phyloP scores from a whole-genome alignment of 2,329 filamentous ascomycete species.

The Sporothrix variecibatus region DNA sequence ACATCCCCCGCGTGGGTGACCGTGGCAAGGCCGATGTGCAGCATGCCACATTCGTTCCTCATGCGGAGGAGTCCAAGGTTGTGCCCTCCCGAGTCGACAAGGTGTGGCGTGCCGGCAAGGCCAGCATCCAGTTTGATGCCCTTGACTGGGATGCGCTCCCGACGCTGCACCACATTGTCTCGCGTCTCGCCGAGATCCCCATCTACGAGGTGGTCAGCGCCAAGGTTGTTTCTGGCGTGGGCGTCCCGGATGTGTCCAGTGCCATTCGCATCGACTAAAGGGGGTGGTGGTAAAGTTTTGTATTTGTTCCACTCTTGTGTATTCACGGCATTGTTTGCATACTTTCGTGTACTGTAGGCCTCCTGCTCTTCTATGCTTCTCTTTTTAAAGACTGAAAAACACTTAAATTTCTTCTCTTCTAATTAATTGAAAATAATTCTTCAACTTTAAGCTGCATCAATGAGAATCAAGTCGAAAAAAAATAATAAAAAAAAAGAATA shows the following conservation, averaged over 20 bases:
- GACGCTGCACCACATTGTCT: conserved; percentile 61
- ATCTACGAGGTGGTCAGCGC: conserved; percentile 57
- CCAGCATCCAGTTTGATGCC: conserved; percentile 50
- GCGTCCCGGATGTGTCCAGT: conserved; percentile 49
- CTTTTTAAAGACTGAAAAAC: no score
- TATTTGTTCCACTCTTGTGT: neutral
- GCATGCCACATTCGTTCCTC: conserved; percentile 48
- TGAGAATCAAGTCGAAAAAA: no score
- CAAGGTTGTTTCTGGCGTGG: conserved; percentile 56
- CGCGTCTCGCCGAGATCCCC: conserved; percentile 55
- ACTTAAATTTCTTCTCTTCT: no score
- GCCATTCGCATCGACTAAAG: neutral
- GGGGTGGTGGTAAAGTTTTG: neutral
- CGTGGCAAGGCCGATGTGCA: conserved; percentile 55
- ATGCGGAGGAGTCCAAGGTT: conserved; percentile 41
- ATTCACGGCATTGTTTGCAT: no score
- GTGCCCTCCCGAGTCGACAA: conserved; percentile 36
- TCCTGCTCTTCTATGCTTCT: no score
- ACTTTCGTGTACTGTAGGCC: no score
- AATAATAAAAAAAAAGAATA: no score
- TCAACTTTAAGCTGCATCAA: no score
- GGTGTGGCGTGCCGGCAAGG: conserved; percentile 44
- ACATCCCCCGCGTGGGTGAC: conserved; percentile 57
- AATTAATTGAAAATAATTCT: no score
- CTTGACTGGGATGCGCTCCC: conserved; percentile 58